Conservation (phyloP, 495 filamentous ascomycete species). For the Aspergillus baeticus region DNA sequence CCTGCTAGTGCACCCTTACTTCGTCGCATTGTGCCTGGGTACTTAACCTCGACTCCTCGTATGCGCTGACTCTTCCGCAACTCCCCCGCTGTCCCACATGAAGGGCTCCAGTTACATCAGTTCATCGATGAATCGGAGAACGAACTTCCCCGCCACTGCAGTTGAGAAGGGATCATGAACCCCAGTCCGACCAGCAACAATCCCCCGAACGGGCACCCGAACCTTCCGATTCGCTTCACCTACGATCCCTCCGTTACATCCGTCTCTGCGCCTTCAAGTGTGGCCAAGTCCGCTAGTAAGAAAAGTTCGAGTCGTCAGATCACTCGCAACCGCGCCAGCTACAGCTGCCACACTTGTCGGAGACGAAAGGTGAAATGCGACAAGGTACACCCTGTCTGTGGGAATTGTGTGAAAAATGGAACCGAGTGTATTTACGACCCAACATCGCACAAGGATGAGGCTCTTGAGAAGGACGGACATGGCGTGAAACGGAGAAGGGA, state of each 20-base stretch:
- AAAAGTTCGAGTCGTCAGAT: conserved; percentile 40
- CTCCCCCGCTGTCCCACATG: conserved; percentile 2
- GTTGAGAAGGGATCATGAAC: conserved; percentile 24
- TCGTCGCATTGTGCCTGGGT: background rate
- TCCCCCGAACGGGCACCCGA: conserved; percentile 14
- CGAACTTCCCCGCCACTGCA: conserved; percentile 22
- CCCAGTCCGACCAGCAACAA: conserved; percentile 14
- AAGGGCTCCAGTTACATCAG: conserved; percentile 4
- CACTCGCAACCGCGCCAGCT: conserved; percentile 48
- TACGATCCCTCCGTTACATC: conserved; percentile 1
- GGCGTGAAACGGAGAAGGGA: conserved; percentile 40
- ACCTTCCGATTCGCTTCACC: conserved; percentile 8
- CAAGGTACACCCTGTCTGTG: conserved; percentile 49
- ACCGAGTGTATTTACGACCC: conserved; percentile 45
- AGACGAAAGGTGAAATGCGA: conserved; percentile 49
- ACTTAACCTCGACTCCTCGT: background rate
- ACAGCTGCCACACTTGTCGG: conserved; percentile 50
- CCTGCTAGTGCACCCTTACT: background rate
- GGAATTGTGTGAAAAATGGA: conserved; percentile 46
- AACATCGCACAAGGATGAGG: conserved; percentile 27
- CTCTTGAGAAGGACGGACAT: conserved; percentile 21
- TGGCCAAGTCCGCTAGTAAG: conserved; percentile 4
- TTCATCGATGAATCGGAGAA: conserved; percentile 17
- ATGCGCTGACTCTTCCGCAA: background rate
- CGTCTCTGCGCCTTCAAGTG: conserved; percentile 5